Base-by-base conservation (phyloP, 495 filamentous ascomycete species). In the Penicillium cinerascens region DNA sequence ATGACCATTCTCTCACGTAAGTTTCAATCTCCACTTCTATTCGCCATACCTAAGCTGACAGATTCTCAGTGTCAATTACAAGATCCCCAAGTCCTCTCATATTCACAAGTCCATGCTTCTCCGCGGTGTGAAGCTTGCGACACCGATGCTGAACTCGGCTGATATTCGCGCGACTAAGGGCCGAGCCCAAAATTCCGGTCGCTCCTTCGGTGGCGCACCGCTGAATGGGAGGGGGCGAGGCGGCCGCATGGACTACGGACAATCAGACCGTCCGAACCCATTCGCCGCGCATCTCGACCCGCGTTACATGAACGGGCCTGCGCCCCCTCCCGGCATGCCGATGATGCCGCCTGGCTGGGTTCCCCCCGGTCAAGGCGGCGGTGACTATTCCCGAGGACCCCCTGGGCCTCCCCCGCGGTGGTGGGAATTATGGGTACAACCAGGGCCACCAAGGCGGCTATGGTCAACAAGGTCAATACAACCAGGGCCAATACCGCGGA, bases 21-120 rank as follows among this genome's bases (percentile, higher is more conserved):
- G 80, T 70, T 47, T 33, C 13, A 25, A 25, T 37, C 44, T 16
- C 44, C 49, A 33, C 23, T 44, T 18, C 42, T 35, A 43, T 48
- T 17, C 35, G 1, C 13, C 4, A 18, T 41, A 21, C 56, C 62
- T 48, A 47, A 47, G 52, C 70, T 82, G 68, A 79, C 61, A 44
- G 7, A 21, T 21, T 8, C 21, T 13, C 49, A 96, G 88, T 58
- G 88, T 96, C 41, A 69, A 86, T 52, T 99, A 96, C 65, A 81
- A 87, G 25, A 87, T 96, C 67, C 92, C 92, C 0, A 71, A 79
- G 37, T 81, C 80, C 11, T 70, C 72, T 15, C 78, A 87, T 58
- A 70, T 82, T 17, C 93, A 99, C 72, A 97, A 96, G 60, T 96
- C 92, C 7, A 93, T 95, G 88, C 79, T 99, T 21, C 78, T 99